Conservation (phyloP, 768 basidiomycete species). For the Tulasnella sp. region DNA sequence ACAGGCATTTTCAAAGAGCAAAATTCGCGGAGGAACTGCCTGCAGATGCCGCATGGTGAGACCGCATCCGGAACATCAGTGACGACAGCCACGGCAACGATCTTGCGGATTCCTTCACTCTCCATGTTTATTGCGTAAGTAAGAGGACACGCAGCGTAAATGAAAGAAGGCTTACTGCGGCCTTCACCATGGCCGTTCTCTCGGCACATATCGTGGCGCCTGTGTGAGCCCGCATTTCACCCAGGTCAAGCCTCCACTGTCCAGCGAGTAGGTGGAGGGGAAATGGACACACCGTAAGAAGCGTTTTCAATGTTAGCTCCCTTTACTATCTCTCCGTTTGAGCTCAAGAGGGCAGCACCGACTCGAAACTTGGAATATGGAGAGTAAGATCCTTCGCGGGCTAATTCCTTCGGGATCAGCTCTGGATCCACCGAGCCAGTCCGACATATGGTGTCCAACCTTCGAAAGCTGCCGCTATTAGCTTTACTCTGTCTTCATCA, state of each 20-base stretch:
- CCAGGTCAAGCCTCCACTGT: not conserved
- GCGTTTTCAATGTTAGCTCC: slow-evolving; percentile 95
- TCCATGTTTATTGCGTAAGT: slow-evolving; percentile 28
- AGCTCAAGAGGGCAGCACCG: slow-evolving; percentile 72
- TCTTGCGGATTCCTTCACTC: slow-evolving; percentile 71
- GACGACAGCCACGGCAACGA: slow-evolving; percentile 71
- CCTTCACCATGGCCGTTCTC: slow-evolving; percentile 90
- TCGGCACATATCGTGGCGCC: slow-evolving; percentile 92
- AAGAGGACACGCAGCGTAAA: not conserved
- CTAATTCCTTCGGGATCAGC: slow-evolving; percentile 24
- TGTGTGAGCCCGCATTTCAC: slow-evolving; percentile 29
- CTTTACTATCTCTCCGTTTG: slow-evolving; percentile 63
- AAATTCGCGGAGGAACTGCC: slow-evolving; percentile 85
- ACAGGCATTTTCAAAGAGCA: slow-evolving; percentile 66
- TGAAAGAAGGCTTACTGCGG: slow-evolving; percentile 53
- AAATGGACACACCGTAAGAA: slow-evolving; percentile 55
- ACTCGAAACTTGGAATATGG: slow-evolving; percentile 91
- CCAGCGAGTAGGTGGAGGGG: not conserved
- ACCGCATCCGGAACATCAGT: slow-evolving; percentile 58
- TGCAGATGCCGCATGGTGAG: slow-evolving; percentile 90
- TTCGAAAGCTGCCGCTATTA: slow-evolving; percentile 54
- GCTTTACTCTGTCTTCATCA: slow-evolving; percentile 37
- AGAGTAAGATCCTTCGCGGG: slow-evolving; percentile 56
- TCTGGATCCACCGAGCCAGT: not conserved
- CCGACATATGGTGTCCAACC: slow-evolving; percentile 33